A percentile compares a stretch with the other conserved stretches of the same genome.
Conservation (phyloP, 805 yeast genomes). For the Sugiyamaella boreocaroliniensis region DNA sequence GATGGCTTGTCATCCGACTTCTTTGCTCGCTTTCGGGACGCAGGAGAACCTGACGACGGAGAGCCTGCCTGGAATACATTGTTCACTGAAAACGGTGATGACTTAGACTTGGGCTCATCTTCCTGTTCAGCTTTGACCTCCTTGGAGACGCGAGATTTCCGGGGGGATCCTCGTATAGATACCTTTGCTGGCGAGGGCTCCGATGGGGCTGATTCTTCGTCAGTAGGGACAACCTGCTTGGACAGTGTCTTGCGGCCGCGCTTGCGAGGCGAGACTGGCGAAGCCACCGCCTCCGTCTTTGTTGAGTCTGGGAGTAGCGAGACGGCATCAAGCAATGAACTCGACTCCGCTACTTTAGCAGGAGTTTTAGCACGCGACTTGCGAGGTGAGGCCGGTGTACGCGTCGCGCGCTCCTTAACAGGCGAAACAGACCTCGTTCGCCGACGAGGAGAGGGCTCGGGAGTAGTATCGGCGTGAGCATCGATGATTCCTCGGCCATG, state of each 20-base stretch:
- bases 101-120: constrained; percentile 1
- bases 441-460: constrained; percentile 8
- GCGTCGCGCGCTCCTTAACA: constrained; percentile 13
- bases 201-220: not conserved
- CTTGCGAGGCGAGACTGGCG: constrained; percentile 10
- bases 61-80: constrained; percentile 12
- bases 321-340: not conserved
- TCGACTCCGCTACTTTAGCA: not conserved
- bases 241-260: constrained; percentile 13
- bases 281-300: constrained; percentile 1
- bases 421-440: constrained; percentile 16
- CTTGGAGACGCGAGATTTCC: constrained; percentile 1
- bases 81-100: constrained; percentile 7
- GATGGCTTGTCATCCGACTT: constrained; percentile 1
- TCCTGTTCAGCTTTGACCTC: not conserved
- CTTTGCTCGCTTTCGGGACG: constrained; percentile 1
- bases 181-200: constrained; percentile 4
- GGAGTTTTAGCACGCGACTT: constrained; percentile 1
- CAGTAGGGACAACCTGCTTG: constrained; percentile 9
- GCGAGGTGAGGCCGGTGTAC: constrained; percentile 2
- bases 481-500: constrained; percentile 36
- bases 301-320: constrained; percentile 1
- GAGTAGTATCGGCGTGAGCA: constrained; percentile 21
- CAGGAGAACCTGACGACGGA: not conserved
- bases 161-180: constrained; percentile 11